phyloP scores from a whole-genome alignment of 352 stramenopile genomes.

The Peronospora destructor region DNA sequence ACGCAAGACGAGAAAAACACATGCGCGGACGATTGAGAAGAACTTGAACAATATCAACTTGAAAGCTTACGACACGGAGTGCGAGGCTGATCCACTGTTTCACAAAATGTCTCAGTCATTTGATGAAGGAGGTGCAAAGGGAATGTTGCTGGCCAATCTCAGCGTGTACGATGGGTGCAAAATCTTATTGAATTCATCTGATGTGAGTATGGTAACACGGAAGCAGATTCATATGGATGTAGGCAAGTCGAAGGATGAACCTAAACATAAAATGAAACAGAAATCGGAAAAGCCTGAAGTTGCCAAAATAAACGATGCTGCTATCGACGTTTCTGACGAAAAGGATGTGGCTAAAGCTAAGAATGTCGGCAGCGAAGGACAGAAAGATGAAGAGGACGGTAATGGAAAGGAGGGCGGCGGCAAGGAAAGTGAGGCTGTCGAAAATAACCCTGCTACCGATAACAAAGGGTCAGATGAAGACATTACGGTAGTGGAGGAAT shows the following conservation, averaged over 20 bases:
- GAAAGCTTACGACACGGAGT: constrained; percentile 82
- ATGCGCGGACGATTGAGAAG: constrained; percentile 76
- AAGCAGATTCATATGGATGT: constrained; percentile 31
- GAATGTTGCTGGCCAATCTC: constrained; percentile 90
- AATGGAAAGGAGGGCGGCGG: constrained; percentile 6
- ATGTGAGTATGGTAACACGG: constrained; percentile 57
- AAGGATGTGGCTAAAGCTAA: constrained; percentile 1
- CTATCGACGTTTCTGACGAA: constrained; percentile 6
- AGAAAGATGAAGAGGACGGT: neutral
- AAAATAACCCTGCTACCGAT: constrained; percentile 1
- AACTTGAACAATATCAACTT: constrained; percentile 86
- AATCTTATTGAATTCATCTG: constrained; percentile 73
- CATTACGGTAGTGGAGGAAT: constrained; percentile 2
- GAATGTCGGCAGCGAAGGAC: neutral
- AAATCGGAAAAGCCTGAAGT: constrained; percentile 8
- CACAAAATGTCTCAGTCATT: constrained; percentile 91
- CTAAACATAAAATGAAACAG: neutral
- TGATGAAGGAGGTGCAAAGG: constrained; percentile 87
- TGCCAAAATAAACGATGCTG: neutral
- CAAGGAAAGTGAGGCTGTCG: constrained; percentile 1
- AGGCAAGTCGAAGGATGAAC: constrained; percentile 14
- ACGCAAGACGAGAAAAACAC: constrained; percentile 41
- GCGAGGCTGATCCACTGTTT: constrained; percentile 87
- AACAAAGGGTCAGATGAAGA: constrained; percentile 1
- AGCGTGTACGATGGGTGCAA: constrained; percentile 85